Evolutionary conservation across 2,329 filamentous ascomycete genomes (phyloP), one percentile per base, ranked within the genome.

Genomic region (Pseudohalonectria lignicola): DNA sequence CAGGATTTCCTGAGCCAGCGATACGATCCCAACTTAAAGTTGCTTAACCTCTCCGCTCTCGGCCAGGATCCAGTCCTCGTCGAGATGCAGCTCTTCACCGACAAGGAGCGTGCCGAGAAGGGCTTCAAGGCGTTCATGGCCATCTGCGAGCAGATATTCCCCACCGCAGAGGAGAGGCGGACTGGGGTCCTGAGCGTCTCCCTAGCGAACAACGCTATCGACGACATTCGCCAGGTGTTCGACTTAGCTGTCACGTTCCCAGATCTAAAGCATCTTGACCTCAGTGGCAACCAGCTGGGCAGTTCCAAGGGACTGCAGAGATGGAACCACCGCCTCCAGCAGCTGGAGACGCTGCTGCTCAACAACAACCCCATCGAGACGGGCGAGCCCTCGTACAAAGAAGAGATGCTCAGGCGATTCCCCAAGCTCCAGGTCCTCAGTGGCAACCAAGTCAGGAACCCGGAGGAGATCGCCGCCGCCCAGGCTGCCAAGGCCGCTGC

Each of bases 121-220:
- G 84, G 94, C 44, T 95, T 96, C 62, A 85, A 84, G 37, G 90
- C 85, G 2, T 69, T 96, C 44, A 94, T 96, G 84, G 78, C 76
- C 42, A 79, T 95, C 34, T 87, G 85, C 55, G 79, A 93, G 38
- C 66, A 76, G 43, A 72, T 82, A 15, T 94, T 94, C 63, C 79
- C 81, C 47, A 79, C 73, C 2, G 54, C 72, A 11, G 68, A 80
- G 43, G 79, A 82, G 36, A 88, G 88, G 56, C 74, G 78, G 36
- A 80, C 87, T 34, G 81, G 82, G 4, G 81, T 98, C 35, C 67
- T 81, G 45, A 90, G 86, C 52, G 80, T 96, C 49, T 85, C 81
- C 28, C 71, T 98, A 11, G 79, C 82, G 15, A 76, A 77, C 55
- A 96, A 96, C 59, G 76, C 77, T 43, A 77, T 96, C 33, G 66